phyloP scores from a whole-genome alignment of 148 eudicot species.

The Amaranthus cruentus region DNA sequence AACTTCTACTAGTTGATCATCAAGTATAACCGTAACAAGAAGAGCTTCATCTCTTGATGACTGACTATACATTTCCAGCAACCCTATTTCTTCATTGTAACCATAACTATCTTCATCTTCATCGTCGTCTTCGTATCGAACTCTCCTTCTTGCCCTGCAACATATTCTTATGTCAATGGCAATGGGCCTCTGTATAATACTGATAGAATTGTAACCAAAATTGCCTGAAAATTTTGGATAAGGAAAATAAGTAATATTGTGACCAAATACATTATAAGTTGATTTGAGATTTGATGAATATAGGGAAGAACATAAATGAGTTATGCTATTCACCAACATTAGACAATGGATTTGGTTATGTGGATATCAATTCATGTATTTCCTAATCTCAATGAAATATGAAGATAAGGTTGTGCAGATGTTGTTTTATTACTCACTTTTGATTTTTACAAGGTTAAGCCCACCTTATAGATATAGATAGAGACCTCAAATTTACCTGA shows the following conservation, averaged over 20 bases:
- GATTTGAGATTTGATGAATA: conserved; percentile 6
- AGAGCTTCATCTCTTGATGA: conserved; percentile 55
- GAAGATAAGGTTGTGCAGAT: no score
- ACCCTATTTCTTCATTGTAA: conserved; percentile 54
- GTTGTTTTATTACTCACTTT: no score
- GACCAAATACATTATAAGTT: not conserved
- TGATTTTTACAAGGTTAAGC: no score
- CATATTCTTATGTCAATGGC: not conserved
- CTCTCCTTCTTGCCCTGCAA: conserved; percentile 46
- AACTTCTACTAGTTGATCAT: conserved; percentile 52
- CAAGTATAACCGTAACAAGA: conserved; percentile 57
- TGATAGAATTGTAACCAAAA: not conserved
- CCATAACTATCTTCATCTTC: conserved; percentile 34
- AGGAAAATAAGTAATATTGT: not conserved
- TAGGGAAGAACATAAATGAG: not conserved
- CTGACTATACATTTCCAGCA: conserved; percentile 59
- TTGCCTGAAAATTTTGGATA: not conserved
- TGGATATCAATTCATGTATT: not conserved
- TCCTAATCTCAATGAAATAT: not conserved
- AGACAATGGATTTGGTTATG: conserved; percentile 1
- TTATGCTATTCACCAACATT: conserved; percentile 9
- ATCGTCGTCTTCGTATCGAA: conserved; percentile 28
- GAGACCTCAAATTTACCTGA: no score
- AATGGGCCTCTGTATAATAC: not conserved
- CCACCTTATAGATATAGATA: no score